phyloP scores from a whole-genome alignment of 805 yeast species.

The Candida stauntonica region DNA sequence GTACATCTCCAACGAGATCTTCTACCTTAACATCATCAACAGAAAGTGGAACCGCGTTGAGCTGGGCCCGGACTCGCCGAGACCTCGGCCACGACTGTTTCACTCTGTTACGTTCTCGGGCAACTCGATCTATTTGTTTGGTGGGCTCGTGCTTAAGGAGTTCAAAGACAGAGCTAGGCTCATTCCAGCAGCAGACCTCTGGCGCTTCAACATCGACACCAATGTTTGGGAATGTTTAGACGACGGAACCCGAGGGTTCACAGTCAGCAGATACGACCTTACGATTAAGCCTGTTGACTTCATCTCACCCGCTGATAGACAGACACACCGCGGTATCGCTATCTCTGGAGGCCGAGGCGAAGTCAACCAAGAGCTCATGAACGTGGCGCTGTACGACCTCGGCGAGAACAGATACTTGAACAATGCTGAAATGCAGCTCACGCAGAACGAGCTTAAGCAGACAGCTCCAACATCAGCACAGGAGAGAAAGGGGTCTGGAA shows the following conservation, averaged over 20 bases:
- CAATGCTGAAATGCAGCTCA: conserved; percentile 19
- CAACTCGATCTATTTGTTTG: conserved; percentile 53
- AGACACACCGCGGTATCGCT: conserved; percentile 44
- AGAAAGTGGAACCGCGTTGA: conserved; percentile 50
- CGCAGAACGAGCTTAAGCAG: conserved; percentile 19
- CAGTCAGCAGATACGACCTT: conserved; percentile 48
- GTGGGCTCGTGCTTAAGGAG: conserved; percentile 51
- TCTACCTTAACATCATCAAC: conserved; percentile 54
- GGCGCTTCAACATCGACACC: conserved; percentile 57
- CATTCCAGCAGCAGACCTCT: conserved; percentile 56
- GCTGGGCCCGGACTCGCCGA: conserved; percentile 17
- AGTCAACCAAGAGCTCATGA: conserved; percentile 28
- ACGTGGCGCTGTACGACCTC: conserved; percentile 41
- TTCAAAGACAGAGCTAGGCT: conserved; percentile 30
- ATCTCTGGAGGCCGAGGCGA: conserved; percentile 51
- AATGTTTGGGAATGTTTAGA: conserved; percentile 51
- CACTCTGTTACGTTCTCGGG: conserved; percentile 53
- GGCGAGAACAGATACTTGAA: conserved; percentile 30
- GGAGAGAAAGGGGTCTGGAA: conserved; percentile 12
- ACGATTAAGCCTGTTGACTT: conserved; percentile 40
- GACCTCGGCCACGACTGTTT: conserved; percentile 40
- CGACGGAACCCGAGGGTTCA: conserved; percentile 35
- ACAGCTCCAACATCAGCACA: conserved; percentile 8
- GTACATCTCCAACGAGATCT: conserved; percentile 55
- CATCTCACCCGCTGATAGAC: conserved; percentile 33